phyloP scores from a whole-genome alignment of 371 early-diverging fungal genomes.

The Massospora cicadina region DNA sequence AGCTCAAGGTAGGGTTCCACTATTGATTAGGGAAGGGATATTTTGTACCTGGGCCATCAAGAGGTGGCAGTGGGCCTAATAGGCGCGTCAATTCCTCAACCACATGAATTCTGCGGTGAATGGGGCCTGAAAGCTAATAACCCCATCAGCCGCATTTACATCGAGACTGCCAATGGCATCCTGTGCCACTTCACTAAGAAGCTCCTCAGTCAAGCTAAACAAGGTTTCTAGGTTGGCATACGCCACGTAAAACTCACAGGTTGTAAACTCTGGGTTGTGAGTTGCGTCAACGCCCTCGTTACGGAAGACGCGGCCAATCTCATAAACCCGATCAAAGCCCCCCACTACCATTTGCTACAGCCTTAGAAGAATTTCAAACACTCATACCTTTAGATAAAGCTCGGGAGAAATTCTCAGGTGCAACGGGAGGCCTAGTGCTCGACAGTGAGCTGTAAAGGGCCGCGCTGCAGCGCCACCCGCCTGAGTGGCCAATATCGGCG shows the following conservation, averaged over 20 bases:
- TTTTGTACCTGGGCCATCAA: conserved; percentile 17
- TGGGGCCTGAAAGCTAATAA: conserved; percentile 53
- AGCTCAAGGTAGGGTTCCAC: conserved; percentile 23
- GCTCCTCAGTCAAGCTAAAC: conserved; percentile 67
- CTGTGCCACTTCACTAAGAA: conserved; percentile 72
- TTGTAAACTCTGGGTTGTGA: conserved; percentile 98
- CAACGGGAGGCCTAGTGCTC: conserved; percentile 41
- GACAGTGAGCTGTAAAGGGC: conserved; percentile 82
- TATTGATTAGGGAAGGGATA: conserved; percentile 12
- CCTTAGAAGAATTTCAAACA: not conserved
- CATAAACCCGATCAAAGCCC: conserved; percentile 87
- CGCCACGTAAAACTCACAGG: conserved; percentile 94
- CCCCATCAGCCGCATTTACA: conserved; percentile 24
- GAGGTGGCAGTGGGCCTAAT: conserved; percentile 24
- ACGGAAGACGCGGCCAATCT: conserved; percentile 93
- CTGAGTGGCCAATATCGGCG: conserved; percentile 73
- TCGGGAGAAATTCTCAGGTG: conserved; percentile 87
- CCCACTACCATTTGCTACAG: conserved; percentile 72
- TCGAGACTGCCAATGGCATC: conserved; percentile 48
- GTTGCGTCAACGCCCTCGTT: conserved; percentile 96
- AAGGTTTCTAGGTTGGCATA: conserved; percentile 72
- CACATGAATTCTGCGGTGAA: conserved; percentile 64
- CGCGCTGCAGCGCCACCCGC: conserved; percentile 93
- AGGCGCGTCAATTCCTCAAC: conserved; percentile 36
- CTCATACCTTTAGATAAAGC: conserved; percentile 65